Percentiles rank a stretch among this genome's conserved stretches.
Conservation (phyloP, 2,329 filamentous ascomycete species). For the Scedosporium aurantiacum region DNA sequence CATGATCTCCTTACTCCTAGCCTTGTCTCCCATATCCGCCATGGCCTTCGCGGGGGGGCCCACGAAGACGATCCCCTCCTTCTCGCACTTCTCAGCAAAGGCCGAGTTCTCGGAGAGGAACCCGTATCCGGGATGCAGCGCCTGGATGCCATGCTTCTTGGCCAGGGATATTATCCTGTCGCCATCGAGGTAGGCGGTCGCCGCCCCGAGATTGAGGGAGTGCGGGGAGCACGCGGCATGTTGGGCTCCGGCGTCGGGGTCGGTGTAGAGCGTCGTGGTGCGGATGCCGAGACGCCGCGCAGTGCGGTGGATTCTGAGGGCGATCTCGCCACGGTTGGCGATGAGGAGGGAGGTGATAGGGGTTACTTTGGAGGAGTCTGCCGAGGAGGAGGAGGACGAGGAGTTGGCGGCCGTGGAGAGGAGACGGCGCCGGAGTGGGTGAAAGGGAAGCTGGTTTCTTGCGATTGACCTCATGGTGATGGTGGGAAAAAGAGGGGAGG, state of each 20-base stretch:
- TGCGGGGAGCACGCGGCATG: slow-evolving; percentile 79
- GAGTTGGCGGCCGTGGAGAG: slow-evolving; percentile 22
- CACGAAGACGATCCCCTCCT: slow-evolving; percentile 88
- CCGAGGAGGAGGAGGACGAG: slow-evolving; percentile 18
- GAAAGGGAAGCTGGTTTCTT: slow-evolving; percentile 28
- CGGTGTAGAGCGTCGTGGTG: slow-evolving; percentile 90
- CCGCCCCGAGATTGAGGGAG: slow-evolving; percentile 71
- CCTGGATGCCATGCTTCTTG: slow-evolving; percentile 75
- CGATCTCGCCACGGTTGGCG: slow-evolving; percentile 94
- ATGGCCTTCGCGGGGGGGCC: slow-evolving; percentile 77
- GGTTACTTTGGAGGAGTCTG: slow-evolving; percentile 18
- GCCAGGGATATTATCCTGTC: slow-evolving; percentile 85
- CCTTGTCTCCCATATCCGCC: slow-evolving; percentile 88
- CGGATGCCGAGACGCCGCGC: slow-evolving; percentile 80
- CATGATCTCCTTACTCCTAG: slow-evolving; percentile 93
- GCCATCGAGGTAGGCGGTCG: slow-evolving; percentile 84
- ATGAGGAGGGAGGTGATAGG: slow-evolving; percentile 76
- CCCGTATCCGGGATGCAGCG: slow-evolving; percentile 92
- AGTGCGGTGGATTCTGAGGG: slow-evolving; percentile 81
- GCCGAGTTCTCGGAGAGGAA: slow-evolving; percentile 89
- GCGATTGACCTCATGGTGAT: slow-evolving; percentile 43
- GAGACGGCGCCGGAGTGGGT: slow-evolving; percentile 31
- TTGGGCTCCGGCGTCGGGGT: slow-evolving; percentile 76
- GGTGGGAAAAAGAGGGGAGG: background rate
- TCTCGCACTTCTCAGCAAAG: slow-evolving; percentile 79